Conservation (phyloP, 495 filamentous ascomycete species). For the Penicillium soppii region DNA sequence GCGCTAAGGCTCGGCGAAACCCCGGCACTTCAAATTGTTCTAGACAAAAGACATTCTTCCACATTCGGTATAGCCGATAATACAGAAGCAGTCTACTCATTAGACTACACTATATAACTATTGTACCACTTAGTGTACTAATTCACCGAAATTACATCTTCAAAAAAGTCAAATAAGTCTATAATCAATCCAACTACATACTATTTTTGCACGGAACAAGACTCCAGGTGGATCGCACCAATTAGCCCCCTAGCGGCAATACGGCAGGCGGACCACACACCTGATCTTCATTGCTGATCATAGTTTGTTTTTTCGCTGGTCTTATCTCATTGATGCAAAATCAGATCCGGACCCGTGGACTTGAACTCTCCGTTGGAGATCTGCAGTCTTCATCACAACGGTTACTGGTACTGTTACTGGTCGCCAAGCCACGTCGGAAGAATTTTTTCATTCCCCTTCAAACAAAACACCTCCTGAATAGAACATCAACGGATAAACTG, state of each 20-base stretch:
- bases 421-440: constrained; percentile 10
- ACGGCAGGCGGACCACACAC: not conserved
- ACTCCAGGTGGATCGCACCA: not conserved
- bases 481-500: not conserved
- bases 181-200: no score
- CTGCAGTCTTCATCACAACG: not conserved
- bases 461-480: not conserved
- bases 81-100: no score
- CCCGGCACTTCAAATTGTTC: no score
- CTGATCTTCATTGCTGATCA: not conserved
- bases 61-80: no score
- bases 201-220: not conserved
- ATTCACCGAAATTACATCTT: no score
- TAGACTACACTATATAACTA: no score
- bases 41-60: no score
- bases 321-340: constrained; percentile 8
- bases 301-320: not conserved
- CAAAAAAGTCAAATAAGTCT: no score
- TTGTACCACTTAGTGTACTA: no score
- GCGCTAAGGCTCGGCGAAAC: no score
- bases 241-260: not conserved
- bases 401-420: no score
- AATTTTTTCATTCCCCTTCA: not conserved
- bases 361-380: not conserved
- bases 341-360: not conserved